phyloP scores from a whole-genome alignment of 805 yeast species.

The Pichia phayaonensis region DNA sequence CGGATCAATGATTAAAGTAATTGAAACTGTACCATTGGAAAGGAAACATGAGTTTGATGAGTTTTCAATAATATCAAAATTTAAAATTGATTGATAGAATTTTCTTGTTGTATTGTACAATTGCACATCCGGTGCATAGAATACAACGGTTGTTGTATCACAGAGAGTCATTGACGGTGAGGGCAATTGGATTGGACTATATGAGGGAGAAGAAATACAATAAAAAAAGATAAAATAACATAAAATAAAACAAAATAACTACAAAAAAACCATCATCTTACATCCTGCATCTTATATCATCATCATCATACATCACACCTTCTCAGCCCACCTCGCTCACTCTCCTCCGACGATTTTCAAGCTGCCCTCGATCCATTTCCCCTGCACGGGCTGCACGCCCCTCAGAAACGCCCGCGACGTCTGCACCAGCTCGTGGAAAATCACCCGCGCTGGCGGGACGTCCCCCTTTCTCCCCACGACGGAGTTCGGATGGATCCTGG shows the following conservation, averaged over 20 bases:
- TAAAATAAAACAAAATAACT: too few relatives aligned
- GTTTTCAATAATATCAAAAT: conserved; percentile 15
- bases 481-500: not conserved
- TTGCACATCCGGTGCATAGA: not conserved
- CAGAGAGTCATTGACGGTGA: not conserved
- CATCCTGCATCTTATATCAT: not conserved
- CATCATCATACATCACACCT: not conserved
- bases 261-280: not conserved
- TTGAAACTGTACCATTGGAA: conserved; percentile 5
- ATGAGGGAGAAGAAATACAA: too few relatives aligned
- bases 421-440: not conserved
- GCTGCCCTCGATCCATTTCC: not conserved
- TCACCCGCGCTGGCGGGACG: not conserved
- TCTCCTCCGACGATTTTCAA: not conserved
- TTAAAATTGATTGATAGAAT: conserved; percentile 49
- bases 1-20: conserved; percentile 21
- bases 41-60: not conserved
- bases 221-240: too few relatives aligned
- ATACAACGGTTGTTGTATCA: not conserved
- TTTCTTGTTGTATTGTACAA: conserved; percentile 29
- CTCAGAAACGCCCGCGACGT: not conserved
- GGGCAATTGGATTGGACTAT: too few relatives aligned
- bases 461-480: not conserved
- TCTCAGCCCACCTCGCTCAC: not conserved
- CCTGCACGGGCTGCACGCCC: not conserved